Conservation (phyloP, 192 early-diverging fungal genomes). For the Linnemannia zychae region DNA sequence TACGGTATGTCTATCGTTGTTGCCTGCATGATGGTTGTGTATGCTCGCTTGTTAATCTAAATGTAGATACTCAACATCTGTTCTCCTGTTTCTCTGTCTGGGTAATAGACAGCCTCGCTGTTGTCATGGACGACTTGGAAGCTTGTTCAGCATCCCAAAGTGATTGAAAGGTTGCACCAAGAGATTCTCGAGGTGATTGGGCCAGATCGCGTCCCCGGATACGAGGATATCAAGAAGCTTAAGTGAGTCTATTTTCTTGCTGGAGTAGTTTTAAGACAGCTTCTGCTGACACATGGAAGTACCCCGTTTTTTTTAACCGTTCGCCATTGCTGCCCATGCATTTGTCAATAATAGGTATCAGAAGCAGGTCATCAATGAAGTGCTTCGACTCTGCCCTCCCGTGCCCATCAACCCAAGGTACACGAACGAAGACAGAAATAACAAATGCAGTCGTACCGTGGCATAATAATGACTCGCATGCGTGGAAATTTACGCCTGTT, state of each 20-base stretch:
- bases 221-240: slow-evolving; percentile 49
- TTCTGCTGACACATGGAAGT: neutral
- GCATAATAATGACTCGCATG: neutral
- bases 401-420: slow-evolving; percentile 50
- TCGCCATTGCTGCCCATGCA: neutral
- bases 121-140: slow-evolving; percentile 44
- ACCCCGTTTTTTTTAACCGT: too few relatives aligned
- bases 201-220: slow-evolving; percentile 21
- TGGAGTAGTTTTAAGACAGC: too few relatives aligned
- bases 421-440: neutral
- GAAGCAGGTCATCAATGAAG: slow-evolving; percentile 68
- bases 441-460: neutral
- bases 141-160: slow-evolving; percentile 28
- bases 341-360: slow-evolving; percentile 55
- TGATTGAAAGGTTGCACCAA: slow-evolving; percentile 21
- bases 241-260: slow-evolving; percentile 16
- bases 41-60: neutral
- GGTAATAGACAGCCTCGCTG: slow-evolving; percentile 41
- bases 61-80: neutral
- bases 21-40: neutral
- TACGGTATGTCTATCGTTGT: slow-evolving; percentile 19
- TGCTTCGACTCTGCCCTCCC: slow-evolving; percentile 48
- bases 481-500: neutral
- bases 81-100: neutral
- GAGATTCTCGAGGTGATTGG: slow-evolving; percentile 35